These are phyloP conservation scores for Aspergillus fumigatiaffinis DNA, from an alignment of 2,329 filamentous ascomycete species.

Conservation along the genomic window DNA sequence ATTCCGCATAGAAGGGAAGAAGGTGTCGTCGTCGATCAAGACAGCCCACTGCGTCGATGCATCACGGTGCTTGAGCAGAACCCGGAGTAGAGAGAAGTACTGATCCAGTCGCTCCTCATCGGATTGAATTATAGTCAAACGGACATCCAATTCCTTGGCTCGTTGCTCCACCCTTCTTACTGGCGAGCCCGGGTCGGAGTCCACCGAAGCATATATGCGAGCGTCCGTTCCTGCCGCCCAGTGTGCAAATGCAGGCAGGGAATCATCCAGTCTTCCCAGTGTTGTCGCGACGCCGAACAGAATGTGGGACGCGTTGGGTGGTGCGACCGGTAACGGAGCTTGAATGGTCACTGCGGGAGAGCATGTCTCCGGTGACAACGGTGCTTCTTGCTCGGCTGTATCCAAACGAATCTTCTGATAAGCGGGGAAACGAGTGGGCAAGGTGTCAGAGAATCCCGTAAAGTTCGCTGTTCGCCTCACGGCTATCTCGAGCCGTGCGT, in stretches of 20 bases:
- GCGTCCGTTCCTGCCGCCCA: conserved; percentile 49
- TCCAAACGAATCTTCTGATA: conserved; percentile 16
- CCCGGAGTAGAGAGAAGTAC: conserved; percentile 51
- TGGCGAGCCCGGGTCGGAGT: conserved; percentile 26
- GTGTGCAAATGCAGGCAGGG: conserved; percentile 47
- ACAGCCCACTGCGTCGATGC: conserved; percentile 48
- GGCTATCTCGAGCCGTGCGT: conserved; percentile 16
- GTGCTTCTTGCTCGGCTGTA: conserved; percentile 17
- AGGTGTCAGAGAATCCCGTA: conserved; percentile 12
- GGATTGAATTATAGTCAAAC: conserved; percentile 28
- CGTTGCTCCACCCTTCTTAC: conserved; percentile 17
- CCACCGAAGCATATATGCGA: conserved; percentile 47
- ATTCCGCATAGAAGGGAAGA: conserved; percentile 52
- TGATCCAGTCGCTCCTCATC: conserved; percentile 36
- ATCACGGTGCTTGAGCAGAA: conserved; percentile 38
- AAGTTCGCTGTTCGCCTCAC: conserved; percentile 15
- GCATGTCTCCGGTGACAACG: conserved; percentile 11
- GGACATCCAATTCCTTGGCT: conserved; percentile 30
- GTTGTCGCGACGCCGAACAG: conserved; percentile 53
- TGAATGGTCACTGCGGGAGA: conserved; percentile 13
- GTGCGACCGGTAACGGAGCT: conserved; percentile 9
- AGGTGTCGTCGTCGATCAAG: conserved; percentile 58
- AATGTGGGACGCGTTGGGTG: conserved; percentile 41
- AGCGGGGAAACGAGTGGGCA: conserved; percentile 8
- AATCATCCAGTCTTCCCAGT: conserved; percentile 44